Evolutionary conservation across 2,329 filamentous ascomycete species (phyloP).

Genomic region (Pezicula neosporulosa): DNA sequence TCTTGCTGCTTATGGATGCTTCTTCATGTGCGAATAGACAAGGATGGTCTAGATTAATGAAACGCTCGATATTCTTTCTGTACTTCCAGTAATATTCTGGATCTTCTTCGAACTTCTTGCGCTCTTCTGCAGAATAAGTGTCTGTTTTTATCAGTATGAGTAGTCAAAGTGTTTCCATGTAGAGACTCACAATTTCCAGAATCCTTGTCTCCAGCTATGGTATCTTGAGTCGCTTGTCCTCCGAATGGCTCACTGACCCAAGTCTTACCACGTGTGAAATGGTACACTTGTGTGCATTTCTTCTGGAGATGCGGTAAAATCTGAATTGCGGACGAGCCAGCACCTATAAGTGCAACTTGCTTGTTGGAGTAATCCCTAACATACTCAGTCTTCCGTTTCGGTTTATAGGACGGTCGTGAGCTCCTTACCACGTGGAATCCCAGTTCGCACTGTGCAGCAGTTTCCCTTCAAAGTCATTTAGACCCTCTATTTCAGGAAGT

Average conservation of each 20-base stretch:
- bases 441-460: slow-evolving; percentile 39
- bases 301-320: slow-evolving; percentile 30
- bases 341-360: slow-evolving; percentile 22
- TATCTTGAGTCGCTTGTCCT: neutral
- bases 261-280: slow-evolving; percentile 45
- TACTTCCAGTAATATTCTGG: slow-evolving; percentile 35
- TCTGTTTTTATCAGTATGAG: neutral
- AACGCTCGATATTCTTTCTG: slow-evolving; percentile 35
- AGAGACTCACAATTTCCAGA: slow-evolving; percentile 28
- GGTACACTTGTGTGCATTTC: slow-evolving; percentile 41
- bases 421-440: slow-evolving; percentile 14
- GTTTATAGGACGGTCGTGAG: neutral
- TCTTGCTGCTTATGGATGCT: slow-evolving; percentile 16
- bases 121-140: slow-evolving; percentile 31
- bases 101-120: slow-evolving; percentile 32
- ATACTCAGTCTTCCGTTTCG: neutral
- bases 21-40: neutral
- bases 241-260: slow-evolving; percentile 23
- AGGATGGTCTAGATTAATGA: neutral
- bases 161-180: neutral
- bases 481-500: slow-evolving; percentile 42
- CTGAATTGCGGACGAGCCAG: slow-evolving; percentile 31
- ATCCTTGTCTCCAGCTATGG: slow-evolving; percentile 25
- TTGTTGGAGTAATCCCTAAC: slow-evolving; percentile 7
- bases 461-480: slow-evolving; percentile 40